Conservation (phyloP, 495 filamentous ascomycete genomes). For the Talaromyces trachyspermus region DNA sequence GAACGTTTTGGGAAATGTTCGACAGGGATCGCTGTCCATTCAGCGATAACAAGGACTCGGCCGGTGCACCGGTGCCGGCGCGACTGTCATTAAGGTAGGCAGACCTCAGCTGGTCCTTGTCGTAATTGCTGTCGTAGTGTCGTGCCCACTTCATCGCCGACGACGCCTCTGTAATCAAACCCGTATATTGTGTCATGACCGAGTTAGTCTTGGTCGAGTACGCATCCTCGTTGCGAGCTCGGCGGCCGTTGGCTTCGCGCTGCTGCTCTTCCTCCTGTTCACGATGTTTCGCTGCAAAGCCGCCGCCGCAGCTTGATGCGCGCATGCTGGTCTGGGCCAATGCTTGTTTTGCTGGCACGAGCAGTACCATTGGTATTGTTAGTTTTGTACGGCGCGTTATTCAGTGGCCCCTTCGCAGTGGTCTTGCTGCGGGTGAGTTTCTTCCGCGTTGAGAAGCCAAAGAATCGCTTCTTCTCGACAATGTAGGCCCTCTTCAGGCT, state of each 20-base stretch:
- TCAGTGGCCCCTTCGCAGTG: constrained; percentile 42
- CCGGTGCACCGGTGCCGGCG: constrained; percentile 53
- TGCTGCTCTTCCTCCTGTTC: constrained; percentile 42
- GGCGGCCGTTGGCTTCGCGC: constrained; percentile 24
- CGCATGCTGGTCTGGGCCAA: constrained; percentile 86
- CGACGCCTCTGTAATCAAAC: constrained; percentile 78
- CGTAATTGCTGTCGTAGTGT: constrained; percentile 64
- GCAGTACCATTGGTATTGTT: constrained; percentile 34
- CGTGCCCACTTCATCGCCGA: constrained; percentile 95
- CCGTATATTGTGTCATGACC: constrained; percentile 80
- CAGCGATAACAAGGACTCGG: constrained; percentile 16
- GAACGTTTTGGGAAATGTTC: constrained; percentile 11
- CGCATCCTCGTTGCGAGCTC: constrained; percentile 29
- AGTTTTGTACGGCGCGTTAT: constrained; percentile 45
- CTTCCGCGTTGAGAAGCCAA: constrained; percentile 71
- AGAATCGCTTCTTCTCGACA: constrained; percentile 87
- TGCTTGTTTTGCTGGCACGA: constrained; percentile 73
- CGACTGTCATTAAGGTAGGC: constrained; percentile 69
- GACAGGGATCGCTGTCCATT: constrained; percentile 7
- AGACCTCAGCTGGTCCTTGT: constrained; percentile 73
- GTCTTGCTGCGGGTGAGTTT: constrained; percentile 63
- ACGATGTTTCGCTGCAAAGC: constrained; percentile 65
- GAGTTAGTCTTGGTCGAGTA: constrained; percentile 77
- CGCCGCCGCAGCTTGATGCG: constrained; percentile 85
- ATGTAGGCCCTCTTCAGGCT: constrained; percentile 81